Base-by-base conservation (phyloP, 306 rosid genomes). In the Cucumis hystrix region DNA sequence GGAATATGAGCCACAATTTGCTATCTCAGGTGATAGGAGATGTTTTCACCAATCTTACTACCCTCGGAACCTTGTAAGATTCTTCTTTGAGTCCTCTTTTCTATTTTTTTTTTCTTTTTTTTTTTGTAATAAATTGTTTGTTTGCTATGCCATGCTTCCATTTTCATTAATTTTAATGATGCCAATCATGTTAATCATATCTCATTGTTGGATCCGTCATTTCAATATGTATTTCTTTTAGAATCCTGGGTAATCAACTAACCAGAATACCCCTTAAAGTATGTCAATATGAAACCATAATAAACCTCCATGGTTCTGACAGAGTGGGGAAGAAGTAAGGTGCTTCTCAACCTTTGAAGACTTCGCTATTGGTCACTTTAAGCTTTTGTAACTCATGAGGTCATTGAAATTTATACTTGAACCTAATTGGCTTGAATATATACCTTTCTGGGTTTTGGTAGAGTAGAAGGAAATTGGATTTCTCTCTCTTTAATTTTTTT, bases 1-100 rank as follows among this genome's bases (percentile, higher is more conserved):
- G 98, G 90, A 94, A 94, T 79, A 60, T 90, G 62, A 91, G 97
- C 84, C 86, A 28, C 75, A 94, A 94, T 77, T 84, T 79, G 16
- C 93, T 94, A 75, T 83, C 93, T 77, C 79, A 63, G 83, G 78
- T 88, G 61, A 76, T 88, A 68, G 92, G 92, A 10, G 96, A 94
- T 78, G 51, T 90, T 81, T 92, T 94, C 84, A 81, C 86, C 49
- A 68, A 77, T 80, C 90, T 85, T 81, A 58, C 87, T 56, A 78
- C 72, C 86, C 90, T 94, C 66, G 80, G 75, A 75, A 89, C 89
- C 80, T 65, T 92, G 98, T 94, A 91, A 85, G 95, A 80, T 86
- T 52, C 81, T 84, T 17, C 65, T 56, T 52, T 43, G 83, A 21
- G 37, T 25, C 79, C 40, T 55, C 67, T 5, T 35, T 41, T 40